Evolutionary conservation across 495 filamentous ascomycete genomes (phyloP).

Genomic region (Penicillium crystallinum): DNA sequence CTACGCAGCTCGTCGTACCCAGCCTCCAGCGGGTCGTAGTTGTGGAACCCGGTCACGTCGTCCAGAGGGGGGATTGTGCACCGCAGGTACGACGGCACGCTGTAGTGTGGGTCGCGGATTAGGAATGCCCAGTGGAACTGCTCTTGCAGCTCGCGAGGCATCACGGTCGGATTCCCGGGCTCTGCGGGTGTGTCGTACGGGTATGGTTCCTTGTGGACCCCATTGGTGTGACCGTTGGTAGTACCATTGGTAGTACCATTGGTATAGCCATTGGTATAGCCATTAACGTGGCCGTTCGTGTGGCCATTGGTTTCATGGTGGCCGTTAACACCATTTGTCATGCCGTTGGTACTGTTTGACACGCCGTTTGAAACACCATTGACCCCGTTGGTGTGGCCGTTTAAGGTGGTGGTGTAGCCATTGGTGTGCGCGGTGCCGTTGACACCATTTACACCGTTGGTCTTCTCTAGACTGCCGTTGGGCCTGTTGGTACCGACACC

Average conservation of each 20-base stretch:
- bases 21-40: constrained; percentile 80
- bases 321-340: constrained; percentile 12
- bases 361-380: constrained; percentile 13
- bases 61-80: constrained; percentile 90
- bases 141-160: constrained; percentile 63
- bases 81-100: constrained; percentile 88
- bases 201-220: constrained; percentile 35
- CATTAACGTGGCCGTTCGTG: constrained; percentile 15
- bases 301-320: constrained; percentile 10
- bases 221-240: constrained; percentile 15
- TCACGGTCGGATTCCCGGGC: constrained; percentile 72
- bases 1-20: constrained; percentile 83
- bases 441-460: constrained; percentile 25
- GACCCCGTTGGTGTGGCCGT: constrained; percentile 12
- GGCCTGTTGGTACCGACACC: constrained; percentile 51
- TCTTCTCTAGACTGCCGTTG: constrained; percentile 16
- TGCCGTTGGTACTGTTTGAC: constrained; percentile 15
- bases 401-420: constrained; percentile 20
- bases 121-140: constrained; percentile 94
- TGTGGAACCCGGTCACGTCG: constrained; percentile 73
- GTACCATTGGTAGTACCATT: constrained; percentile 13
- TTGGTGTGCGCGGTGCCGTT: constrained; percentile 23
- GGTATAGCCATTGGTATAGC: constrained; percentile 13
- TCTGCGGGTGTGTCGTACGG: constrained; percentile 54
- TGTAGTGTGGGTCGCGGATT: constrained; percentile 83